phyloP scores from a whole-genome alignment of 495 filamentous ascomycete species.

The Podospora anserina region DNA sequence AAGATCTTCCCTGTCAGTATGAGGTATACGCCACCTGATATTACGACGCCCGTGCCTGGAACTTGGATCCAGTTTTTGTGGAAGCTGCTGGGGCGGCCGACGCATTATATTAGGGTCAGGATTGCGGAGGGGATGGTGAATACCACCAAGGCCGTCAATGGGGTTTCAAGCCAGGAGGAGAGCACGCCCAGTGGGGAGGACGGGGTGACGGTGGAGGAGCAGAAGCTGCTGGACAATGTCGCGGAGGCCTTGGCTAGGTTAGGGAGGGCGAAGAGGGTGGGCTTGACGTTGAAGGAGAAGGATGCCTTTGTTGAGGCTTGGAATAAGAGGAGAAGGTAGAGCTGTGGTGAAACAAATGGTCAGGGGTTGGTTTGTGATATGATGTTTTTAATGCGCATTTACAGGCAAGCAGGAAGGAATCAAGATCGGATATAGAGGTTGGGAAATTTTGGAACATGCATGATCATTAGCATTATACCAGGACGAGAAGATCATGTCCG shows the following conservation, averaged over 20 bases:
- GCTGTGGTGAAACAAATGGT: neutral
- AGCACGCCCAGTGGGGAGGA: slow-evolving; percentile 38
- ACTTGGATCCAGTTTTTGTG: slow-evolving; percentile 69
- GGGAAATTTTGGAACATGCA: neutral
- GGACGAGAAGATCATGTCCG: neutral
- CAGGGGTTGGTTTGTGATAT: neutral
- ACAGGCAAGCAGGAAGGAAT: neutral
- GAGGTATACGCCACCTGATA: slow-evolving; percentile 80
- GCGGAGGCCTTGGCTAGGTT: slow-evolving; percentile 84
- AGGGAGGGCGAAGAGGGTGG: slow-evolving; percentile 87
- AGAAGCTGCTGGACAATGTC: slow-evolving; percentile 64
- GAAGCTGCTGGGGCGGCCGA: slow-evolving; percentile 78
- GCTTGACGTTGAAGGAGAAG: slow-evolving; percentile 79
- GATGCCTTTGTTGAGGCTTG: slow-evolving; percentile 69
- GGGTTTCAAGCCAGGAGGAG: slow-evolving; percentile 30
- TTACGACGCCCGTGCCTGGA: slow-evolving; percentile 84
- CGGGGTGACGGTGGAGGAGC: slow-evolving; percentile 54
- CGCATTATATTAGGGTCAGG: slow-evolving; percentile 84
- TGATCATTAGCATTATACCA: neutral
- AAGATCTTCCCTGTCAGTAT: slow-evolving; percentile 87
- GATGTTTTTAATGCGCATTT: slow-evolving; percentile 1
- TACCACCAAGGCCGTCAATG: slow-evolving; percentile 31
- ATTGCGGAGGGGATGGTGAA: slow-evolving; percentile 69
- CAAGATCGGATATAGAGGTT: neutral
- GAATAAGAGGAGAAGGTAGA: slow-evolving; percentile 32